These are phyloP conservation scores for Crotalaria pallida DNA, from an alignment of 306 rosid species.

Conservation along the genomic window DNA sequence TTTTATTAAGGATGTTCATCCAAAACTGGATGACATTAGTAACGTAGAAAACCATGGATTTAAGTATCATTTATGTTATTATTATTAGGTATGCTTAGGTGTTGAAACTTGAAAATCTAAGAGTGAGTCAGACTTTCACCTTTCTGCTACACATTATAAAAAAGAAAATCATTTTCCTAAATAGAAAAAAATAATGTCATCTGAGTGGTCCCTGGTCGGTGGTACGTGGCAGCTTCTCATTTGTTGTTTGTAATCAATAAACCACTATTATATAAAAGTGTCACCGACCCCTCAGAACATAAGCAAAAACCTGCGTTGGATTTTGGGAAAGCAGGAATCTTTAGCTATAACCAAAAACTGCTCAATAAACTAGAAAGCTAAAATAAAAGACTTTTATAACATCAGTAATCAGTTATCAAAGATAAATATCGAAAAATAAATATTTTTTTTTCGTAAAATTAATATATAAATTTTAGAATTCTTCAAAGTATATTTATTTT, in stretches of 20 bases:
- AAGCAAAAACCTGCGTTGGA: slow-evolving; percentile 1
- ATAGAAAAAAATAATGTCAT: not conserved
- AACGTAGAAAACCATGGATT: not conserved
- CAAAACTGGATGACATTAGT: slow-evolving; percentile 1
- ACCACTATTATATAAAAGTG: slow-evolving; percentile 23
- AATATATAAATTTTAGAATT: too few relatives aligned
- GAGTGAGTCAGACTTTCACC: slow-evolving; percentile 6
- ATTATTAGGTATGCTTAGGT: slow-evolving; percentile 4
- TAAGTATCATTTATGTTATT: not conserved
- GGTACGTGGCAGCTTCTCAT: slow-evolving; percentile 31
- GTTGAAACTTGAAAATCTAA: not conserved
- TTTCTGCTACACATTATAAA: not conserved
- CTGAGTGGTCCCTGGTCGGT: slow-evolving; percentile 41
- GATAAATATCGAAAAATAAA: too few relatives aligned
- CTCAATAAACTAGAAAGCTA: not conserved
- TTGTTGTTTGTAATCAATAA: not conserved
- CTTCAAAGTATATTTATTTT: too few relatives aligned
- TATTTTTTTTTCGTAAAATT: too few relatives aligned
- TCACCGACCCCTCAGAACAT: slow-evolving; percentile 35
- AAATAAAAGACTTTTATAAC: not conserved
- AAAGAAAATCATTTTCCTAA: slow-evolving; percentile 4
- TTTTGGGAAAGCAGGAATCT: slow-evolving; percentile 20
- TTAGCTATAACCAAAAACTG: not conserved
- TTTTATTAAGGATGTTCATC: not conserved
- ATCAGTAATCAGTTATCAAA: too few relatives aligned